A percentile compares a stretch with the other conserved stretches of the same genome.
phyloP scores from a whole-genome alignment of 2,329 filamentous ascomycete species.

The Blumeriella jaapii region DNA sequence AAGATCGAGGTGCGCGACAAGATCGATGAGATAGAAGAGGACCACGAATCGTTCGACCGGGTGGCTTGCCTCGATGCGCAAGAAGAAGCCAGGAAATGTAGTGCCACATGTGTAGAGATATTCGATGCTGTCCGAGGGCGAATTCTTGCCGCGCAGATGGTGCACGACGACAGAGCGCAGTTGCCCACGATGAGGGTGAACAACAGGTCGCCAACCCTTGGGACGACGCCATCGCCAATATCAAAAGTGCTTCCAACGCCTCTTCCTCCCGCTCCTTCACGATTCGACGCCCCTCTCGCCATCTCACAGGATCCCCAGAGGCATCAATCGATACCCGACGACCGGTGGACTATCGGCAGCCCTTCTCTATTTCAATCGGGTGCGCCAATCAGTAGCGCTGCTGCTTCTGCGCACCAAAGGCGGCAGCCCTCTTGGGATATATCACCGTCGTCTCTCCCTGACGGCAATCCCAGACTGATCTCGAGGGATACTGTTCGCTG shows the following conservation, averaged over 20 bases:
- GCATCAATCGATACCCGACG: constrained; percentile 15
- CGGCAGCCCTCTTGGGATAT: constrained; percentile 12
- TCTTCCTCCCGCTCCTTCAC: constrained; percentile 5
- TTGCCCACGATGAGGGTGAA: constrained; percentile 10
- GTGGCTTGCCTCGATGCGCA: constrained; percentile 16
- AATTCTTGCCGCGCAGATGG: constrained; percentile 7
- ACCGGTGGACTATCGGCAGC: constrained; percentile 16
- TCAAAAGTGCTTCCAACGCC: background rate
- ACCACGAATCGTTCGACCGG: constrained; percentile 18
- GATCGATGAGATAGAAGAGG: constrained; percentile 23
- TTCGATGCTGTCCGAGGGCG: constrained; percentile 17
- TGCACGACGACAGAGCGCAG: constrained; percentile 10
- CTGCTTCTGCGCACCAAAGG: background rate
- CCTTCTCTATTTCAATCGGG: constrained; percentile 13
- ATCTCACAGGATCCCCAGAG: constrained; percentile 5
- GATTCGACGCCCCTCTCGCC: constrained; percentile 1
- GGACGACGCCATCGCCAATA: constrained; percentile 9
- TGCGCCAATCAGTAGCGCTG: constrained; percentile 5
- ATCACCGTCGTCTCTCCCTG: constrained; percentile 12
- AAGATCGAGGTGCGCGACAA: constrained; percentile 22
- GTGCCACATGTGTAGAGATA: constrained; percentile 18
- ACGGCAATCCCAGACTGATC: constrained; percentile 12
- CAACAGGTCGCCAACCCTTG: constrained; percentile 3
- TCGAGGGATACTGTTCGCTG: constrained; percentile 18
- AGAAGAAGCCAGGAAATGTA: constrained; percentile 19